Evolutionary conservation across 306 rosid species (phyloP), one percentile per base, ranked within the genome.

Genomic region (Quercus suber): DNA sequence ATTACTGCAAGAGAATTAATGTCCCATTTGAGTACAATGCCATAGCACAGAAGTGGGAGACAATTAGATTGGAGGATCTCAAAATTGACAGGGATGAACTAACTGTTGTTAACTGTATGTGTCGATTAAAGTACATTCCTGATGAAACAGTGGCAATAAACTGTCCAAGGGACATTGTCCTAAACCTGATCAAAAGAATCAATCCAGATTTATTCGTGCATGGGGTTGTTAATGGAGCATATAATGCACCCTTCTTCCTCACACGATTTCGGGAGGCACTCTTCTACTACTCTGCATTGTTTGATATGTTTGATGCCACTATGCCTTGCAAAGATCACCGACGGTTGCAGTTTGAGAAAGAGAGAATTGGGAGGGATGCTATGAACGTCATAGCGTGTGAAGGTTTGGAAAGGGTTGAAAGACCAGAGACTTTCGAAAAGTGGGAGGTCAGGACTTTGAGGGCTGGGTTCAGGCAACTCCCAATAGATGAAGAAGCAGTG

Each of bases 21-120:
- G 84, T 81, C 69, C 84, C 84, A 43, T 81, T 81, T 43, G 65
- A 75, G 43, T 81, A 75, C 63, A 53, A 69, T 28, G 76, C 71
- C 25, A 51, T 81, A 57, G 80, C 84, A 33, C 41, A 57, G 8
- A 58, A 75, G 6, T 81, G 84, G 84, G 84, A 81, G 37, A 81
- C 72, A 3, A 81, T 81, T 43, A 37, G 30, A 60, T 21, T 81
- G 18, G 76, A 75, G 65, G 76, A 75, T 27, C 69, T 81, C 8
- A 81, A 69, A 53, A 67, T 81, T 27, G 61, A 67, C 45, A 69
- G 76, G 71, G 49, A 19, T 51, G 84, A 81, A 13, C 61, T 75
- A 53, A 61, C 76, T 10, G 80, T 73, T 21, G 84, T 81, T 63
- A 75, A 75, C 67, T 56, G 76, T 81, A 3, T 20, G 41, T 9